Evolutionary conservation across 2,329 filamentous ascomycete genomes (phyloP), one percentile per base, ranked within the genome.

Genomic region (Bipolaris cookei): DNA sequence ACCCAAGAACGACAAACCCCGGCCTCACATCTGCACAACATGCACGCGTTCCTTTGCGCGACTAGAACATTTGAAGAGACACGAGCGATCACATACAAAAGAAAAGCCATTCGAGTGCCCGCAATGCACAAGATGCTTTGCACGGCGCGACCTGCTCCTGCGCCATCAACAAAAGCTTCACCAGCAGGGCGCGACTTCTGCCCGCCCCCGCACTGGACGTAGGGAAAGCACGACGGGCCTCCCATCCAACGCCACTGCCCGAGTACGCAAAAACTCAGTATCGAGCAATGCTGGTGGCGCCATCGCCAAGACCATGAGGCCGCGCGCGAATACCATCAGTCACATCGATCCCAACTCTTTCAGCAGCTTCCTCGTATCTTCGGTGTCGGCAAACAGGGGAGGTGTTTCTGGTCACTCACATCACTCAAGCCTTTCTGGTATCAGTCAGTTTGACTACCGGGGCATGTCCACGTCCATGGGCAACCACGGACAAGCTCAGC

Each of bases 71-170:
- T 81, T 99, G 66, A 99, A 99, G 81, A 90, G 95, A 59, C 95
- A 99, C 78, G 95, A 98, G 80, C 87, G 95, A 61, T 97, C 92
- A n/a, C 93, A 97, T 76, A 97, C 93, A 42, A 97, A 99, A 77
- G 93, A 99, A 80, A 99, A 99, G 82, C 95, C 95, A 1, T 99
- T 99, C 70, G 92, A 97, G 78, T 99, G 95, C 71, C 91, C 92
- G 25, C 92, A 98, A 77, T 99, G 95, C 78, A 86, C 91, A 35
- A 83, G 95, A 79, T 98, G 95, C 80, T 99, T 99, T 78, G 95
- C 95, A 58, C 88, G 95, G 59, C 88, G 95, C 65, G 95, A 99
- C 77, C 80, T 99, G 66, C 84, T 99, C 53, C 82, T 99, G 65
- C 88, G 95, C 58, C 95, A 99, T 79, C 95, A 99, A 83, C 95